These are phyloP conservation scores for Theileria parva DNA, from an alignment of 169 alveolate genomes.

Conservation along the genomic window DNA sequence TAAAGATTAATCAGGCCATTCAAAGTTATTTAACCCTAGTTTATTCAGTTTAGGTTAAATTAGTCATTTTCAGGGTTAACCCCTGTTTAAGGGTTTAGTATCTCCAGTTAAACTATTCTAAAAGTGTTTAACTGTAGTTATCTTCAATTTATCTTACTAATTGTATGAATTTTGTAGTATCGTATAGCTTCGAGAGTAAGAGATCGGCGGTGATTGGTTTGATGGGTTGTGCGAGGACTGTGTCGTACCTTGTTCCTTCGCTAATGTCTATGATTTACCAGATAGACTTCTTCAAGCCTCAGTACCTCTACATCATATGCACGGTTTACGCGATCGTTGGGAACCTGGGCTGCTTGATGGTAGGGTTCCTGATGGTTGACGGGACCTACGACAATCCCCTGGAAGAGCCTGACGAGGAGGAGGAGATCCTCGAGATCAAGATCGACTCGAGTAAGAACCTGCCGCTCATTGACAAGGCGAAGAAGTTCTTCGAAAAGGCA, in stretches of 20 bases:
- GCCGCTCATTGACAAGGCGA: background rate
- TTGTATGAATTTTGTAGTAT: slow-evolving; percentile 3
- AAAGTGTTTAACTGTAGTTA: too few species aligned
- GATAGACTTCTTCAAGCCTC: background rate
- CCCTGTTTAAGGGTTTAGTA: too few species aligned
- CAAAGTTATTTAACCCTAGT: too few species aligned
- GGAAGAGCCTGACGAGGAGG: background rate
- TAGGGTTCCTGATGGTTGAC: slow-evolving; percentile 33
- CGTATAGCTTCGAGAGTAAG: slow-evolving; percentile 38
- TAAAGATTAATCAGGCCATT: too few species aligned
- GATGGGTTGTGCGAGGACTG: slow-evolving; percentile 49
- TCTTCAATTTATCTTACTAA: too few species aligned
- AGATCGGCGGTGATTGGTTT: slow-evolving; percentile 29
- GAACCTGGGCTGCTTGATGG: slow-evolving; percentile 27
- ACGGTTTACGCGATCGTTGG: slow-evolving; percentile 14
- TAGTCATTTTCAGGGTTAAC: too few species aligned
- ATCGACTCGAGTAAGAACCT: background rate
- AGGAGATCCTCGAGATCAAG: background rate
- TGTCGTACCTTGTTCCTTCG: slow-evolving; percentile 46
- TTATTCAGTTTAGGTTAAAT: too few species aligned
- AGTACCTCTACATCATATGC: slow-evolving; percentile 14
- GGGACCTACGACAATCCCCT: slow-evolving; percentile 7
- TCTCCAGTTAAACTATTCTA: too few species aligned
- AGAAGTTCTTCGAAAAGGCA: background rate
- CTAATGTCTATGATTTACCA: slow-evolving; percentile 24